phyloP scores from a whole-genome alignment of 306 rosid genomes.

The Quercus ilex region DNA sequence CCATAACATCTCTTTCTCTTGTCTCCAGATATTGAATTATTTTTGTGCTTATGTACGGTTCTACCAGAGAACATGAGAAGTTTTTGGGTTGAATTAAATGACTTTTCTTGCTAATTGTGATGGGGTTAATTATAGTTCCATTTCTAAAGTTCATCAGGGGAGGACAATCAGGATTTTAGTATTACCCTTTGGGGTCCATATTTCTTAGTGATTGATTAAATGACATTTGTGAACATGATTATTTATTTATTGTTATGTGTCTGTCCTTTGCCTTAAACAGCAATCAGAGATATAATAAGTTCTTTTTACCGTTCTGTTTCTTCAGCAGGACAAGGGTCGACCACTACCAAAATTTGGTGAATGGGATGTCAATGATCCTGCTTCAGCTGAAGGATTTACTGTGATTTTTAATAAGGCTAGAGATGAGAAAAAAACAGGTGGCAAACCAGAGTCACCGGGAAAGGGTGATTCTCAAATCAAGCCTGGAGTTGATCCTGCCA shows the following conservation, averaged over 20 bases:
- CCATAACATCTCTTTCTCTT: background rate
- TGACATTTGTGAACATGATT: background rate
- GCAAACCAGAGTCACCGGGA: conserved; percentile 88
- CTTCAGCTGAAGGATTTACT: conserved; percentile 99
- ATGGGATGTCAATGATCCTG: conserved; percentile 99
- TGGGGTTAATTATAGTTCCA: conserved; percentile 3
- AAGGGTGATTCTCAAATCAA: conserved; percentile 60
- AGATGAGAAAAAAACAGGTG: conserved; percentile 97
- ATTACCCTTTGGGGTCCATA: background rate
- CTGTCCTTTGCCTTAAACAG: background rate
- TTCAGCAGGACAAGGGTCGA: conserved; percentile 81
- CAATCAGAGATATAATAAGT: background rate
- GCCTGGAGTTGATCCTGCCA: conserved; percentile 60
- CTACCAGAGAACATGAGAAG: background rate
- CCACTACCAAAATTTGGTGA: conserved; percentile 98
- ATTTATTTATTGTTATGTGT: background rate
- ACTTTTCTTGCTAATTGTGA: conserved; percentile 5
- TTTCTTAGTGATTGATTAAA: conserved; percentile 9
- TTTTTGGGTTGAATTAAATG: background rate
- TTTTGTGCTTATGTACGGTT: conserved; percentile 6
- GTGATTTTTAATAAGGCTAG: conserved; percentile 97
- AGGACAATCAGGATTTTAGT: background rate
- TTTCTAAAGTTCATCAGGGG: conserved; percentile 1
- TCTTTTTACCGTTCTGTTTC: background rate
- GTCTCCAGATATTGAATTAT: background rate